Conservation (phyloP, 352 stramenopile species). For the Phytophthora melonis region DNA sequence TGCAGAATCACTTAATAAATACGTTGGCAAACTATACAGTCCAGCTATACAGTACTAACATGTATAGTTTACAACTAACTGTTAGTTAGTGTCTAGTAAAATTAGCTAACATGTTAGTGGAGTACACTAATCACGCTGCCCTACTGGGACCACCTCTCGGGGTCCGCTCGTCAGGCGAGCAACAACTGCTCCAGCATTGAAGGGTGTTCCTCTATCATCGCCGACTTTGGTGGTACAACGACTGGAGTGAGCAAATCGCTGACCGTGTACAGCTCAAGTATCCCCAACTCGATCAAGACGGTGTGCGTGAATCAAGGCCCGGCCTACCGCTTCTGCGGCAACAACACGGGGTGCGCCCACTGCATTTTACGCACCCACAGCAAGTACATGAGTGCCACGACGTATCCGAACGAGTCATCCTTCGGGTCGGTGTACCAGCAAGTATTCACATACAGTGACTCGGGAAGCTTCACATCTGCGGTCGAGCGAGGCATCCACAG, state of each 20-base stretch:
- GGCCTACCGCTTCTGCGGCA: constrained; percentile 60
- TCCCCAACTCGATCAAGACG: constrained; percentile 28
- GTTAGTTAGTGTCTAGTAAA: too few relatives aligned
- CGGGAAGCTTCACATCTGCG: constrained; percentile 34
- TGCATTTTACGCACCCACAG: constrained; percentile 45
- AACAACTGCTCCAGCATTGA: constrained; percentile 44
- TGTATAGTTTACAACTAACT: too few relatives aligned
- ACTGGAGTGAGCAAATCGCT: constrained; percentile 21
- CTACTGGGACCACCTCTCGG: constrained; percentile 63
- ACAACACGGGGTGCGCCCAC: constrained; percentile 40
- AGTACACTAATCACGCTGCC: constrained; percentile 76
- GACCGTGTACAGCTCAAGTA: constrained; percentile 23
- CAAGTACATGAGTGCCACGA: constrained; percentile 9
- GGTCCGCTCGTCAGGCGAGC: constrained; percentile 26
- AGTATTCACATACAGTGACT: constrained; percentile 48
- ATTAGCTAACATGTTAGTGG: too few relatives aligned
- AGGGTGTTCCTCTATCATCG: constrained; percentile 46
- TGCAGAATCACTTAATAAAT: too few relatives aligned
- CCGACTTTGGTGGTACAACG: constrained; percentile 37
- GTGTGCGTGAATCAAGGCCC: constrained; percentile 42
- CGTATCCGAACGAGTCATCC: constrained; percentile 45
- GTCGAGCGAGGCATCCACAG: constrained; percentile 62
- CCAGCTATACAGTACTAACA: too few relatives aligned
- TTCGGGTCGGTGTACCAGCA: constrained; percentile 58
- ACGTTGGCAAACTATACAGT: too few relatives aligned